These are phyloP conservation scores for Narthecium ossifragum DNA, from an alignment of 106 monocot species.

Conservation along the genomic window DNA sequence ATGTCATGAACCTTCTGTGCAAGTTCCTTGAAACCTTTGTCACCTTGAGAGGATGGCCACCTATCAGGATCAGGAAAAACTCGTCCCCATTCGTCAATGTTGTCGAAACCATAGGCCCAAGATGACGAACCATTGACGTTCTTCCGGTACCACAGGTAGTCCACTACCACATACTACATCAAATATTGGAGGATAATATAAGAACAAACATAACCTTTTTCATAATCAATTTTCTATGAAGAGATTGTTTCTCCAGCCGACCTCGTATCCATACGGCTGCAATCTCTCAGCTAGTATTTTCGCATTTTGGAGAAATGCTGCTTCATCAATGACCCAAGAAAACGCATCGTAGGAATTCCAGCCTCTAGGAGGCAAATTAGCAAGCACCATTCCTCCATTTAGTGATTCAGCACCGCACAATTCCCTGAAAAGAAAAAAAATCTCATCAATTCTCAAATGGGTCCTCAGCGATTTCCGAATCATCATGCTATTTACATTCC, in stretches of 20 bases:
- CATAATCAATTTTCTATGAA: neutral
- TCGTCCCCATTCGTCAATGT: constrained; percentile 75
- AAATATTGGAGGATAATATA: neutral
- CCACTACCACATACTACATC: constrained; percentile 81
- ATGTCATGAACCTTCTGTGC: constrained; percentile 70
- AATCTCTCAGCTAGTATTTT: constrained; percentile 53
- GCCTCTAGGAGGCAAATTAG: constrained; percentile 61
- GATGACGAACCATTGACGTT: constrained; percentile 27
- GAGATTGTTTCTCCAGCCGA: constrained; percentile 2
- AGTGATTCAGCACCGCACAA: constrained; percentile 7
- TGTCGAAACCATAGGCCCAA: constrained; percentile 72
- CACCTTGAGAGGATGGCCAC: constrained; percentile 72
- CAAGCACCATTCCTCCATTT: constrained; percentile 6
- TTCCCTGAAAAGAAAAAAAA: constrained; percentile 29
- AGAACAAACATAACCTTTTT: neutral
- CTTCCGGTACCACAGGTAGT: constrained; percentile 91
- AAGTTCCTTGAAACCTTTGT: constrained; percentile 59
- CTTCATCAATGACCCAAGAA: constrained; percentile 74
- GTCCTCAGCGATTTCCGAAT: no score
- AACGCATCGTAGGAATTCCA: constrained; percentile 99
- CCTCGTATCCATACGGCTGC: constrained; percentile 71
- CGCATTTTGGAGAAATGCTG: constrained; percentile 69
- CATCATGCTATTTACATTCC: no score
- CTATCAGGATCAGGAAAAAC: constrained; percentile 68
- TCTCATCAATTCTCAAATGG: no score